Percentiles rank a stretch among this genome's conserved stretches.
These are phyloP conservation scores for Salix suchowensis DNA, from an alignment of 345 rosid genomes.

Conservation along the genomic window DNA sequence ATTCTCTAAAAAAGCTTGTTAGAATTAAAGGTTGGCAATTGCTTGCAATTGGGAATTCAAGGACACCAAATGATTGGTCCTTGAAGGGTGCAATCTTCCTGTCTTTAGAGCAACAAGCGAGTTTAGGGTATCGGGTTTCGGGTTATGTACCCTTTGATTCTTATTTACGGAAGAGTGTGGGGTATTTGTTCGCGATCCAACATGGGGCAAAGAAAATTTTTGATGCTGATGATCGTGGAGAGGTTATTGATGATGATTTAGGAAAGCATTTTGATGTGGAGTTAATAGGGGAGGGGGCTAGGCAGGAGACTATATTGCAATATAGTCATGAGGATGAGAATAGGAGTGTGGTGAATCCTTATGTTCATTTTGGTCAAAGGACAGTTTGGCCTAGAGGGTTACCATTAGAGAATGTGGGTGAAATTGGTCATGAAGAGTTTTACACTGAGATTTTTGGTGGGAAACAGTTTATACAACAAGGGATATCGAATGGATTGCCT, in stretches of 20 bases:
- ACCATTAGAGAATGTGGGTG: conserved; percentile 93
- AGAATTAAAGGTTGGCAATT: conserved; percentile 93
- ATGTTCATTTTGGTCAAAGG: conserved; percentile 91
- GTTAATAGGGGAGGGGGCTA: conserved; percentile 71
- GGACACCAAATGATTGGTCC: conserved; percentile 78
- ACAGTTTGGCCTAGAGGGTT: conserved; percentile 99
- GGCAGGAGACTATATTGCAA: conserved; percentile 80
- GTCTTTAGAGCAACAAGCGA: conserved; percentile 84
- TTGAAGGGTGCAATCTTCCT: conserved; percentile 81
- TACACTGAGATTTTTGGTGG: conserved; percentile 94
- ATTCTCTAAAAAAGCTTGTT: conserved; percentile 52
- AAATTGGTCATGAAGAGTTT: conserved; percentile 79
- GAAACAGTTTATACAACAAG: conserved; percentile 94
- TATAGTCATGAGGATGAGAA: conserved; percentile 79
- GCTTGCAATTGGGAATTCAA: conserved; percentile 78
- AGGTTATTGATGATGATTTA: conserved; percentile 76
- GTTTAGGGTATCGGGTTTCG: conserved; percentile 61
- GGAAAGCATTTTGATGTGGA: conserved; percentile 92
- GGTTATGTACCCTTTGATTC: conserved; percentile 88
- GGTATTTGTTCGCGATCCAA: conserved; percentile 92
- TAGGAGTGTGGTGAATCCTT: conserved; percentile 81
- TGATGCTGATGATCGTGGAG: conserved; percentile 89
- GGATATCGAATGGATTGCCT: conserved; percentile 88
- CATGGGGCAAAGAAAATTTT: conserved; percentile 94
- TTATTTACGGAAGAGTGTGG: conserved; percentile 78